phyloP scores from a whole-genome alignment of 176 grass and related monocot genomes.

The Thinopyrum elongatum region DNA sequence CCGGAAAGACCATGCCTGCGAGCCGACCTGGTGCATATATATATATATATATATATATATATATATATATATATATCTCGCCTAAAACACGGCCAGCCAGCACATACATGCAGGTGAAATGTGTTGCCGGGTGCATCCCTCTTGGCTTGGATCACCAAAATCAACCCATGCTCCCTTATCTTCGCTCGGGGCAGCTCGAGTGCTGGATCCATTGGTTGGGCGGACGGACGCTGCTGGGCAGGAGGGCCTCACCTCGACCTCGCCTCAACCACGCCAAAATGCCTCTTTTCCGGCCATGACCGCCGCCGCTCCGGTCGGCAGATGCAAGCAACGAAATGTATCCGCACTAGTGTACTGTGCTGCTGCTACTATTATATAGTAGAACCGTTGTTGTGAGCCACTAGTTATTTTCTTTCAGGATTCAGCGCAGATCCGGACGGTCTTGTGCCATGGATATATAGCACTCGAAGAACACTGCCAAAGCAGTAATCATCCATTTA shows the following conservation, averaged over 20 bases:
- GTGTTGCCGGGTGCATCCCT: not conserved
- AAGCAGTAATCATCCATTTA: too few species aligned
- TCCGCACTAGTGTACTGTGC: not conserved
- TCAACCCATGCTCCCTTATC: too few species aligned
- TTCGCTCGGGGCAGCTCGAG: too few species aligned
- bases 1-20: not conserved
- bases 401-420: not conserved
- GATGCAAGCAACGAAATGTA: not conserved
- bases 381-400: not conserved
- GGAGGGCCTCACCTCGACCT: not conserved
- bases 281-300: not conserved
- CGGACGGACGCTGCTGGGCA: not conserved
- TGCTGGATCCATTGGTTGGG: not conserved
- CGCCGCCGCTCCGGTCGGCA: not conserved
- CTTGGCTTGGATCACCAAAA: not conserved
- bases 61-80: not conserved
- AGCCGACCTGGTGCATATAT: not conserved
- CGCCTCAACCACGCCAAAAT: not conserved
- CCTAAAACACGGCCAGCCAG: too few species aligned
- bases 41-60: not conserved
- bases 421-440: too few species aligned
- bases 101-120: not conserved
- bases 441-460: too few species aligned
- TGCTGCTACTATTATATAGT: too few species aligned
- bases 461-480: too few species aligned